Percentiles rank a stretch among this genome's conserved stretches.
phyloP scores from a whole-genome alignment of 2,329 filamentous ascomycete genomes.

The Fusarium secorum region DNA sequence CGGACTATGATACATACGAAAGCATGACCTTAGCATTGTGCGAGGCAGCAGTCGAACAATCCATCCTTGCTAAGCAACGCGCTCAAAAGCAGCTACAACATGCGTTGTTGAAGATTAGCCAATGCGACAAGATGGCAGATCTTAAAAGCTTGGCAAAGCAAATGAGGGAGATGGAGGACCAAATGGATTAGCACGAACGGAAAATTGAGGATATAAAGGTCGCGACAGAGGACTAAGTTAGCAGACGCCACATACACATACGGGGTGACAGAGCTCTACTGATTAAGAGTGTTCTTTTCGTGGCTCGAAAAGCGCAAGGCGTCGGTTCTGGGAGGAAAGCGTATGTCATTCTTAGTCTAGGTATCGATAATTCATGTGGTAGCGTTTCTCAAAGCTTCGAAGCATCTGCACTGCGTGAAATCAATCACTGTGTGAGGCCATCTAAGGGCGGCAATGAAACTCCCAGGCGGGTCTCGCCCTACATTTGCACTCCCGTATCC shows the following conservation, averaged over 20 bases:
- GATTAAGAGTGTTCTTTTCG: neutral
- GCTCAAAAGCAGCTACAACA: neutral
- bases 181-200: neutral
- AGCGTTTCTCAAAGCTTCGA: too few relatives aligned
- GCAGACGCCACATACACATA: accelerated
- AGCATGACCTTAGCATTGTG: neutral
- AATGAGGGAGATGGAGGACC: neutral
- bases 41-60: neutral
- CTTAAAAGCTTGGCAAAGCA: too few relatives aligned
- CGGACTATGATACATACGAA: neutral
- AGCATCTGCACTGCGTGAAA: too few relatives aligned
- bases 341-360: neutral
- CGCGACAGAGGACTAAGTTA: neutral
- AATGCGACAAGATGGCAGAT: neutral
- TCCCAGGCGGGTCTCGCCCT: neutral
- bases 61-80: neutral
- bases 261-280: neutral
- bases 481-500: neutral
- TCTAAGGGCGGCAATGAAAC: neutral
- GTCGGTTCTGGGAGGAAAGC: neutral
- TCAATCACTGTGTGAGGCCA: neutral
- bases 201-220: neutral
- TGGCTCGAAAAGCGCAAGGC: neutral
- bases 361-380: neutral
- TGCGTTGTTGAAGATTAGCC: neutral